Evolutionary conservation across 2,329 filamentous ascomycete species (phyloP).

Genomic region (Ceratocystis smalleyi): DNA sequence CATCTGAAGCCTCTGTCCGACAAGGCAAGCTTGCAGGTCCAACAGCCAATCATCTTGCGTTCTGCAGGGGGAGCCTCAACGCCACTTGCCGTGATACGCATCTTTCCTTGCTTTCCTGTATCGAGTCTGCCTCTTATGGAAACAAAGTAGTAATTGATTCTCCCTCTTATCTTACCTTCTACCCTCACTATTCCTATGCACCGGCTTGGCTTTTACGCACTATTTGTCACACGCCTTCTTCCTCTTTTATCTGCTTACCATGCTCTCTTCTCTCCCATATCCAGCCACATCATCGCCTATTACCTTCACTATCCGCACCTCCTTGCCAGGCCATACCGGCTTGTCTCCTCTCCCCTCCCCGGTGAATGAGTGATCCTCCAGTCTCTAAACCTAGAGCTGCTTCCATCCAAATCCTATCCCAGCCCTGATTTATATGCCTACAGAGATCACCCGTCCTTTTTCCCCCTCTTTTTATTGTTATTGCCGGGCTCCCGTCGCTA

Average conservation of each 20-base stretch:
- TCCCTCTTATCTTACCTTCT: neutral
- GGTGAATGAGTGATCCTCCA: neutral
- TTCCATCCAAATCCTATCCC: neutral
- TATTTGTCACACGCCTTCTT: neutral
- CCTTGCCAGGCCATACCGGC: neutral
- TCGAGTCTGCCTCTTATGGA: too few relatives aligned
- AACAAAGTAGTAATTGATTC: too few relatives aligned
- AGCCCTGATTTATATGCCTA: neutral
- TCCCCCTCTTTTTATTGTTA: neutral
- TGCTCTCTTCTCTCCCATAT: too few relatives aligned
- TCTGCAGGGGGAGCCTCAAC: neutral
- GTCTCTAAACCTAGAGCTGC: neutral
- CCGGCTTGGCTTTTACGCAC: neutral
- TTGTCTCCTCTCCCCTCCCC: neutral
- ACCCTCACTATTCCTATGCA: neutral
- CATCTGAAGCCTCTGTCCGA: neutral
- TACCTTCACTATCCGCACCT: neutral
- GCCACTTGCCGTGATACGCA: neutral
- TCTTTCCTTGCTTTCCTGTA: neutral
- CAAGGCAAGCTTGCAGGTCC: neutral
- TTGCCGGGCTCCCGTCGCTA: neutral
- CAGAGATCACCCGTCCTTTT: neutral
- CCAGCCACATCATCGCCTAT: neutral
- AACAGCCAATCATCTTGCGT: neutral
- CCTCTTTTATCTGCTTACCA: too few relatives aligned